These are phyloP conservation scores for Pichia kudriavzevii DNA, from an alignment of 1,139 yeast genomes.

Conservation along the genomic window DNA sequence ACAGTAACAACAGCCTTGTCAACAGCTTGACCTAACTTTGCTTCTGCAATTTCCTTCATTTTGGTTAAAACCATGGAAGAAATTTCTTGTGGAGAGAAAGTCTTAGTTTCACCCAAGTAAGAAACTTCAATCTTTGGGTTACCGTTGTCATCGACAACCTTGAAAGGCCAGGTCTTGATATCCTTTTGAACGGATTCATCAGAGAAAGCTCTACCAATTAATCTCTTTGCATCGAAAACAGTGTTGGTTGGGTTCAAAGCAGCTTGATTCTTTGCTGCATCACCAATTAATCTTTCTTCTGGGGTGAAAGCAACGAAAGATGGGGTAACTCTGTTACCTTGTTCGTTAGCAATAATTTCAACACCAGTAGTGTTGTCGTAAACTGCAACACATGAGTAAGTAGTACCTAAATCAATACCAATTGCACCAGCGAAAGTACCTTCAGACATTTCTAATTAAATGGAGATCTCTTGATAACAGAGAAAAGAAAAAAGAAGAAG, in stretches of 20 bases:
- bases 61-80: slow-evolving; percentile 94
- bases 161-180: slow-evolving; percentile 96
- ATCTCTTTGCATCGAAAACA: slow-evolving; percentile 96
- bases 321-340: slow-evolving; percentile 99
- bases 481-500: slow-evolving; percentile 1
- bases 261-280: slow-evolving; percentile 98
- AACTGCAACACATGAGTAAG: slow-evolving; percentile 97
- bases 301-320: slow-evolving; percentile 96
- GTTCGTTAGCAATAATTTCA: slow-evolving; percentile 97
- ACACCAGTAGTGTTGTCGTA: slow-evolving; percentile 57
- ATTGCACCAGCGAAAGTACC: slow-evolving; percentile 98
- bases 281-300: slow-evolving; percentile 97
- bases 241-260: slow-evolving; percentile 96
- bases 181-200: slow-evolving; percentile 92
- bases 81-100: slow-evolving; percentile 95
- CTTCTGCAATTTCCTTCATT: slow-evolving; percentile 98
- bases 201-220: slow-evolving; percentile 89
- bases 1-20: slow-evolving; percentile 94
- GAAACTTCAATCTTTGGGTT: slow-evolving; percentile 90
- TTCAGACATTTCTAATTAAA: slow-evolving; percentile 65
- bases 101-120: slow-evolving; percentile 88
- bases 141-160: slow-evolving; percentile 78
- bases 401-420: slow-evolving; percentile 99
- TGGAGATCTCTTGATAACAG: slow-evolving; percentile 6
- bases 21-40: slow-evolving; percentile 86